These are phyloP conservation scores for Cardamine occulta DNA, from an alignment of 345 rosid species.

Conservation along the genomic window DNA sequence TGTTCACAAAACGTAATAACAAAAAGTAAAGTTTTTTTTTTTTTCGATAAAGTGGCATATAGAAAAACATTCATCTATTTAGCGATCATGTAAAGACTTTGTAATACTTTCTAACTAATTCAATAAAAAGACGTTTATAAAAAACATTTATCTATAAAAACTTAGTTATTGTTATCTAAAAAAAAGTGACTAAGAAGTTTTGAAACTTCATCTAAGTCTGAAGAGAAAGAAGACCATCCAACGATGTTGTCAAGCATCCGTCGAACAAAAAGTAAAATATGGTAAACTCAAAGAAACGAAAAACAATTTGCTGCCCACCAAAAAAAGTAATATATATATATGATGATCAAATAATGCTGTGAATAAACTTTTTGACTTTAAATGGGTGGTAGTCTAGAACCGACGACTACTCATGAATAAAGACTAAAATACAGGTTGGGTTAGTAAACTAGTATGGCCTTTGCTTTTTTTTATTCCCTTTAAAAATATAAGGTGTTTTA, in stretches of 20 bases:
- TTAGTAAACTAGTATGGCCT: not conserved
- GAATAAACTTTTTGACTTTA: slow-evolving; percentile 1
- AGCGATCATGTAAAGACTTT: no score
- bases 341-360: not conserved
- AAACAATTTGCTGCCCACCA: no score
- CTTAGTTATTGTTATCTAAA: no score
- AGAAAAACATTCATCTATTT: no score
- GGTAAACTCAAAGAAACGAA: not conserved
- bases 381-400: slow-evolving; percentile 3
- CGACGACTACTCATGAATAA: slow-evolving; percentile 7
- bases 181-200: not conserved
- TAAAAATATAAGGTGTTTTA: no score
- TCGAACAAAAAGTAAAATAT: not conserved
- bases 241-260: not conserved
- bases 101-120: no score
- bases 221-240: not conserved
- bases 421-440: not conserved
- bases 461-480: not conserved
- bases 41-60: no score
- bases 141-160: no score
- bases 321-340: not conserved
- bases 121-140: no score
- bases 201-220: not conserved
- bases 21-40: no score
- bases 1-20: not conserved